Evolutionary conservation across 768 basidiomycete species (phyloP).

Genomic region (Lactarius hatsudake): DNA sequence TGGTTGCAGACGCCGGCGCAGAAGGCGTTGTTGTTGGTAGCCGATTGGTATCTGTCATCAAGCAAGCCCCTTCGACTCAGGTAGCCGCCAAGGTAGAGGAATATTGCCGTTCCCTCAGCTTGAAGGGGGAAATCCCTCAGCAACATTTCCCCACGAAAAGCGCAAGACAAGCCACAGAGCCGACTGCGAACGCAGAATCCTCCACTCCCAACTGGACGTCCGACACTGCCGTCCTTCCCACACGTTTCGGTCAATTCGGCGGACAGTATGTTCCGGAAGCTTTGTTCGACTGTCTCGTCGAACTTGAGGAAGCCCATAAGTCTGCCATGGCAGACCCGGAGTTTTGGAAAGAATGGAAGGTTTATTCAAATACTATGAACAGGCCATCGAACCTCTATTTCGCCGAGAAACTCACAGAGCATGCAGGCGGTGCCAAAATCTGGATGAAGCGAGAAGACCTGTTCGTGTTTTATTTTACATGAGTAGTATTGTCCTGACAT

Average conservation of each 20-base stretch:
- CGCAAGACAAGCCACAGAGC: conserved; percentile 37
- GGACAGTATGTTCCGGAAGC: conserved; percentile 98
- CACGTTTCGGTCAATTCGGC: conserved; percentile 91
- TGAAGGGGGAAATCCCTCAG: conserved; percentile 37
- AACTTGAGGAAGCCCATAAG: conserved; percentile 90
- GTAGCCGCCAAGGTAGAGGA: conserved; percentile 56
- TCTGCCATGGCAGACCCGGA: conserved; percentile 80
- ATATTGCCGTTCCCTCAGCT: conserved; percentile 72
- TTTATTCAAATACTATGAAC: conserved; percentile 91
- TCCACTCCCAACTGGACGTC: conserved; percentile 34
- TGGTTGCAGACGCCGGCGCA: conserved; percentile 82
- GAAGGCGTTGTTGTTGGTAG: conserved; percentile 96
- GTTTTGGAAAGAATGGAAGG: conserved; percentile 92
- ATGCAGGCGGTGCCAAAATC: conserved; percentile 90
- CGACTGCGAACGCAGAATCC: conserved; percentile 35
- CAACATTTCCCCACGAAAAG: conserved; percentile 26
- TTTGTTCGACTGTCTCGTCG: conserved; percentile 86
- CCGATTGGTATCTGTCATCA: conserved; percentile 77
- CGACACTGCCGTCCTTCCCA: conserved; percentile 55
- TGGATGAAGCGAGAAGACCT: conserved; percentile 98
- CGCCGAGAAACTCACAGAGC: conserved; percentile 85
- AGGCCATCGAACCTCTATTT: conserved; percentile 89
- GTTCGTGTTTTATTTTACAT: conserved; percentile 36
- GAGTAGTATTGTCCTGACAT: conserved; percentile 7
- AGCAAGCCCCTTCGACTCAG: conserved; percentile 51